phyloP scores from a whole-genome alignment of 495 filamentous ascomycete species.

The Aspergillus cristatus region DNA sequence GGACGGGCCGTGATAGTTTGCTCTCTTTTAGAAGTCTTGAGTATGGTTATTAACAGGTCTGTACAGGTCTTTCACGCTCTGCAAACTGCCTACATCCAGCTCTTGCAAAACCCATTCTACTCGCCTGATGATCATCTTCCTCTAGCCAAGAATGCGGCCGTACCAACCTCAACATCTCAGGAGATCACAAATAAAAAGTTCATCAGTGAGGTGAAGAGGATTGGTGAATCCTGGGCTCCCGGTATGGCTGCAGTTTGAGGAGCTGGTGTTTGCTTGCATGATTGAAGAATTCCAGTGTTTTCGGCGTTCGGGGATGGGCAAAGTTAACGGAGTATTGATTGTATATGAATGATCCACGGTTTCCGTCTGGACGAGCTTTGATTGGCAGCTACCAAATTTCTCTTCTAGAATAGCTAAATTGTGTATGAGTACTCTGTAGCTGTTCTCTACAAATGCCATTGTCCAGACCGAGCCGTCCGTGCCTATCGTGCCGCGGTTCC shows the following conservation, averaged over 20 bases:
- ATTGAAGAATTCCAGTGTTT: no score
- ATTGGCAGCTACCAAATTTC: no score
- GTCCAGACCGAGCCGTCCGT: no score
- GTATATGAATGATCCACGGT: no score
- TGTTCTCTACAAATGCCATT: no score
- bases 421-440: no score
- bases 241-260: constrained; percentile 17
- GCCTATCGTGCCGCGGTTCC: constrained; percentile 10
- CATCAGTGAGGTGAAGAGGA: constrained; percentile 68
- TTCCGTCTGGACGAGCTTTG: no score
- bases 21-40: neutral
- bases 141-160: constrained; percentile 17
- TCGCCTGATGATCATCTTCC: constrained; percentile 75
- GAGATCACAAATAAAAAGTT: constrained; percentile 78
- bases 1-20: no score
- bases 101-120: constrained; percentile 94
- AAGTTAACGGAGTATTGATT: no score
- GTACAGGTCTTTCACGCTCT: constrained; percentile 75
- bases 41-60: constrained; percentile 2
- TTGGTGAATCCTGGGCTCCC: constrained; percentile 61
- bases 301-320: no score
- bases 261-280: no score
- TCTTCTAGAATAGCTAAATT: no score
- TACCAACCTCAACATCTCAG: constrained; percentile 28
- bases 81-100: constrained; percentile 79